A percentile compares a stretch with the other conserved stretches of the same genome.
phyloP scores from a whole-genome alignment of 148 eudicot genomes.

The Chenopodium berlandieri region DNA sequence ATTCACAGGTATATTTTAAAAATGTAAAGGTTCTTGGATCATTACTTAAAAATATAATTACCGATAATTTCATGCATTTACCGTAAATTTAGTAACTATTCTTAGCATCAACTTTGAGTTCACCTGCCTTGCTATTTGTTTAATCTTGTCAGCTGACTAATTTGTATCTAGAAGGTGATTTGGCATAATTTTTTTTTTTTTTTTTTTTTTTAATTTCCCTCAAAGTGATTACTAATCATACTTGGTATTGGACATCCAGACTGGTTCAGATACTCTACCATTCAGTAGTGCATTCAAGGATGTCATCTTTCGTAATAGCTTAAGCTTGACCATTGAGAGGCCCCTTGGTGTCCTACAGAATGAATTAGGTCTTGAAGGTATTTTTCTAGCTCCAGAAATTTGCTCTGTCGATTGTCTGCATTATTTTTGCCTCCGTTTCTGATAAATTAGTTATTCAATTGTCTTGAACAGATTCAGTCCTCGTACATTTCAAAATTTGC shows the following conservation, averaged over 20 bases:
- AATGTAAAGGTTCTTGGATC: not conserved
- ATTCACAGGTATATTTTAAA: not conserved
- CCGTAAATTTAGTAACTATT: not conserved
- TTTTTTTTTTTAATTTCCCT: not conserved
- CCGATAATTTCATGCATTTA: not conserved
- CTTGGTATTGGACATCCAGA: constrained; percentile 45
- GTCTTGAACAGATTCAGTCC: constrained; percentile 61
- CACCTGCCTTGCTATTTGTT: not conserved
- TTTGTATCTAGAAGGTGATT: not conserved
- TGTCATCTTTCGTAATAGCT: constrained; percentile 62
- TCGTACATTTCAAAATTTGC: constrained; percentile 76
- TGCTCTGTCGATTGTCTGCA: constrained; percentile 6
- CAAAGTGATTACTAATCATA: constrained; percentile 5
- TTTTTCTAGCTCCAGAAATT: constrained; percentile 8
- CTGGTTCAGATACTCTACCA: constrained; percentile 77
- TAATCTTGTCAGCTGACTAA: not conserved
- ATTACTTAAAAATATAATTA: too few relatives aligned
- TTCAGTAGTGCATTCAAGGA: constrained; percentile 87
- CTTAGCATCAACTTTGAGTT: not conserved
- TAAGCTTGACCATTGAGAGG: constrained; percentile 48
- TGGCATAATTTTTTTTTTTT: too few relatives aligned
- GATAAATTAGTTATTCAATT: constrained; percentile 6
- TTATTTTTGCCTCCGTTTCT: constrained; percentile 2
- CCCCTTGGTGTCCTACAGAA: constrained; percentile 57
- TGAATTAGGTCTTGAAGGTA: constrained; percentile 58